phyloP scores from a whole-genome alignment of 2,329 filamentous ascomycete species.

The Ophiostoma perfectum region DNA sequence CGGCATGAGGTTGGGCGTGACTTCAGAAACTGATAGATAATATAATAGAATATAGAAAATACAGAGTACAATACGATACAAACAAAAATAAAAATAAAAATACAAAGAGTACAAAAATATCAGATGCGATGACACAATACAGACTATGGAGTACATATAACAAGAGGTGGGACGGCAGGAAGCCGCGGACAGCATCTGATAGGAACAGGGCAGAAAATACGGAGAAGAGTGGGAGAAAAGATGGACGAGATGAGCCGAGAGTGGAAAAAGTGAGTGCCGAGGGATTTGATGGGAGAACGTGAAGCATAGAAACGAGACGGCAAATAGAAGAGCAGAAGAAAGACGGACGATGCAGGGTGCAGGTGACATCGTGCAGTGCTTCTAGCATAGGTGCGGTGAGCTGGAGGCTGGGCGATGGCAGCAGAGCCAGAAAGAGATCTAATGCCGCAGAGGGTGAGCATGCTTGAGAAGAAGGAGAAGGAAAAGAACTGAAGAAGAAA shows the following conservation, averaged over 20 bases:
- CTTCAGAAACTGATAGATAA: too few species aligned
- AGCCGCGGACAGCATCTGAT: slow-evolving; percentile 10
- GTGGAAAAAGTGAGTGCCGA: slow-evolving; percentile 11
- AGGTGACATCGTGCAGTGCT: slow-evolving; percentile 4
- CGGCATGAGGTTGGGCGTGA: neutral
- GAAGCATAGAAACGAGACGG: neutral
- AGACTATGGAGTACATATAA: neutral
- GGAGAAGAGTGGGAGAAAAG: slow-evolving; percentile 5
- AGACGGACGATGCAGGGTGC: neutral
- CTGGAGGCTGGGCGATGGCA: neutral
- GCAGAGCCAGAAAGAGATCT: neutral
- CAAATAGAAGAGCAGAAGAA: neutral
- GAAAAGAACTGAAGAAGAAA: neutral
- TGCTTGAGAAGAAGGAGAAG: neutral
- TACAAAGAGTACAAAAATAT: neutral
- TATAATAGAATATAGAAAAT: too few species aligned
- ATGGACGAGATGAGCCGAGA: slow-evolving; percentile 8
- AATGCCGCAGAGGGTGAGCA: neutral
- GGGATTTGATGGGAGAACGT: neutral
- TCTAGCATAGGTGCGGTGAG: neutral
- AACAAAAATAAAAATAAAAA: neutral
- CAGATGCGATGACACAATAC: neutral
- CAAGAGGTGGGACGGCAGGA: neutral
- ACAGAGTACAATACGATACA: neutral
- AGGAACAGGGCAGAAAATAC: slow-evolving; percentile 12